Conservation (phyloP, 2,329 filamentous ascomycete species). For the Periconia digitata region DNA sequence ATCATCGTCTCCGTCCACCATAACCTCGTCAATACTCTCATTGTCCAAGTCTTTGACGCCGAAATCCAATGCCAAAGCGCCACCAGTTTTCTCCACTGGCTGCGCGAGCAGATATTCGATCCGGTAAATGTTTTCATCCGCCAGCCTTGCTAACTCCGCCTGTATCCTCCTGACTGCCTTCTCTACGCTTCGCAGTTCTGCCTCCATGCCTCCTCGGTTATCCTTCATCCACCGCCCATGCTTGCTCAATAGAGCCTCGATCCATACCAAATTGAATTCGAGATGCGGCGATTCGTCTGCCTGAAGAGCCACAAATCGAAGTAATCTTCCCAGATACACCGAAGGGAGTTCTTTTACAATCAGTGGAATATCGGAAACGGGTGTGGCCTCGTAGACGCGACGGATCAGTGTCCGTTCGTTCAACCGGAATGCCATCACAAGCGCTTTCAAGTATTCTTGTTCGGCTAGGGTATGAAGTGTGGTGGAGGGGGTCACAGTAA, state of each 20-base stretch:
- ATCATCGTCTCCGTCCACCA: conserved; percentile 38
- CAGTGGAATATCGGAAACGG: conserved; percentile 71
- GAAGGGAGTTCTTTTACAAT: conserved; percentile 78
- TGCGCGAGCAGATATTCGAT: conserved; percentile 76
- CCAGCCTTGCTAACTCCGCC: conserved; percentile 77
- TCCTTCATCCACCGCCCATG: conserved; percentile 86
- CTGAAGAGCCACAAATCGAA: conserved; percentile 85
- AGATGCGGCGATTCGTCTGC: conserved; percentile 90
- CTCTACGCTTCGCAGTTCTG: conserved; percentile 81
- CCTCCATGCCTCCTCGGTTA: conserved; percentile 74
- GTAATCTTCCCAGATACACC: conserved; percentile 81
- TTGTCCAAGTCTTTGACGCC: conserved; percentile 33
- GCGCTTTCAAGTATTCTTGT: conserved; percentile 82
- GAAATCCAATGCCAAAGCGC: conserved; percentile 30
- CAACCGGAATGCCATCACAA: conserved; percentile 96
- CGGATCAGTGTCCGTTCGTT: conserved; percentile 83
- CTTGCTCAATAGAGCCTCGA: conserved; percentile 75
- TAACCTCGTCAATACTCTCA: conserved; percentile 38
- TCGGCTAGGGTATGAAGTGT: conserved; percentile 69
- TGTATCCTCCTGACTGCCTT: conserved; percentile 79
- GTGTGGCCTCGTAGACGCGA: conserved; percentile 82
- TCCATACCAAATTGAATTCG: conserved; percentile 93
- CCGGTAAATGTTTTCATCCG: conserved; percentile 86
- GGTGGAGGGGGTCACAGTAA: conserved; percentile 84
- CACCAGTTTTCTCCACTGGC: conserved; percentile 41